Base-by-base conservation (phyloP, 2,329 filamentous ascomycete species). In the Geosmithia flava region DNA sequence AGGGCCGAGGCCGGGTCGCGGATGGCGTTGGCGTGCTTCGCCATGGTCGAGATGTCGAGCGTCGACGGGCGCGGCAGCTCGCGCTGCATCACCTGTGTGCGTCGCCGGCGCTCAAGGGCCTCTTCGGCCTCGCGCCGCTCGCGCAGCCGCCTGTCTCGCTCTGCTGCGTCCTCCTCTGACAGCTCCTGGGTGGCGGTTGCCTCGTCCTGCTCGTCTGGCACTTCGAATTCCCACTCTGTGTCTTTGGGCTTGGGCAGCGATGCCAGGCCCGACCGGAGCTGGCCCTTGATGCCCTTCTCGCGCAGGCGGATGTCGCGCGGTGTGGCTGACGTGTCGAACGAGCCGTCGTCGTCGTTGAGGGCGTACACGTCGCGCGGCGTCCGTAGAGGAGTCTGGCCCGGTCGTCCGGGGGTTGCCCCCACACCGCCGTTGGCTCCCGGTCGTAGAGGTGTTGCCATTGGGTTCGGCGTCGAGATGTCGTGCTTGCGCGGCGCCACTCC, bases 171-270 rank as follows among this genome's bases (percentile, higher is more conserved):
- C 55, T 77, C 74, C 48, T 77, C 76, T 11, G 75, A 58, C 47
- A 79, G 72, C 20, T 74, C 68, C 4, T 66, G 66, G 2, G 60
- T 56, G 23, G 52, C 64, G 13, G 33, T 3, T 3, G 68, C 58
- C 55, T 93, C 87, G 52, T 77, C 70, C 53, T 85, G 75, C 53
- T 95, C 89, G 41, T 94, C 88, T 0, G 91, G 91, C 33, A 95
- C 69, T 61, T 96, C 91, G 44, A 97, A 79, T 55, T 97, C 93
- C 84, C 87, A 97, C 54, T 96, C 90, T 0, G 81, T 85, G 59
- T 95, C 88, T 59, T 95, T 96, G 1, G 93, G 93, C 59, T 87
- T 94, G 1, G 93, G 93, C 16, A 98, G 73, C 20, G 87, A 81
- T 4, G 87, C 78, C n/a, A 98, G 76, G 42, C 84, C 78, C 46